Percentiles rank a stretch among this genome's conserved stretches.
These are phyloP conservation scores for Metschnikowia similis DNA, from an alignment of 805 yeast genomes.

Conservation along the genomic window DNA sequence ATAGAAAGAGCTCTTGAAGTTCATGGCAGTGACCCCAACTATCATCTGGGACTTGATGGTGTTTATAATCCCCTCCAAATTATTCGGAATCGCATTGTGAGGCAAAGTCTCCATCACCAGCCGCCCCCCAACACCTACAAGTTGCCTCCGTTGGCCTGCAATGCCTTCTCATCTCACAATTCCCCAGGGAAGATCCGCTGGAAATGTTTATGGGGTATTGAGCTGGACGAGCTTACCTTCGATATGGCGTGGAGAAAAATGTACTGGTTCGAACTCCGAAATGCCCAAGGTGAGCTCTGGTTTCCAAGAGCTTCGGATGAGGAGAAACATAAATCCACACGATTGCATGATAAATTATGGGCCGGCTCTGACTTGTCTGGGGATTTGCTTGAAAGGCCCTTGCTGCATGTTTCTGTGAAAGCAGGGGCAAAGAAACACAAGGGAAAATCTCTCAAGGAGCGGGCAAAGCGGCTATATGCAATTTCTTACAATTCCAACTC, in stretches of 20 bases:
- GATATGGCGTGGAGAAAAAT: slow-evolving; percentile 56
- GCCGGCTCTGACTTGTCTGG: slow-evolving; percentile 16
- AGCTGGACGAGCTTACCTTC: slow-evolving; percentile 51
- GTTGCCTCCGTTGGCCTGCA: slow-evolving; percentile 55
- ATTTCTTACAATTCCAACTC: slow-evolving; percentile 1
- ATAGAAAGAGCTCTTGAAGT: slow-evolving; percentile 39
- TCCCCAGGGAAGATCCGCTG: slow-evolving; percentile 24
- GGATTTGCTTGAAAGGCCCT: slow-evolving; percentile 4
- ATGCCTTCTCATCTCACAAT: slow-evolving; percentile 49
- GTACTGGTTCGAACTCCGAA: slow-evolving; percentile 50
- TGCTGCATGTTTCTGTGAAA: slow-evolving; percentile 7
- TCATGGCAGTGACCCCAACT: slow-evolving; percentile 15
- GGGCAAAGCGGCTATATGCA: slow-evolving; percentile 12
- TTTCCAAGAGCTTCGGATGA: slow-evolving; percentile 26
- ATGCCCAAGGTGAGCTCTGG: slow-evolving; percentile 48
- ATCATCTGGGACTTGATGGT: slow-evolving; percentile 55
- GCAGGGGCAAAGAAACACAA: not conserved
- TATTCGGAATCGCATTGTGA: slow-evolving; percentile 64
- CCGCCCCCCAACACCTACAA: slow-evolving; percentile 27
- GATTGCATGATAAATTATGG: slow-evolving; percentile 34
- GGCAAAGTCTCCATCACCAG: slow-evolving; percentile 49
- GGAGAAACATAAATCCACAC: not conserved
- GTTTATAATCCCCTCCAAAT: slow-evolving; percentile 79
- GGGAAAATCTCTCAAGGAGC: slow-evolving; percentile 10
- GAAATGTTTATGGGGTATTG: slow-evolving; percentile 61